Evolutionary conservation across 2,329 filamentous ascomycete species (phyloP).

Genomic region (Lomentospora prolificans): DNA sequence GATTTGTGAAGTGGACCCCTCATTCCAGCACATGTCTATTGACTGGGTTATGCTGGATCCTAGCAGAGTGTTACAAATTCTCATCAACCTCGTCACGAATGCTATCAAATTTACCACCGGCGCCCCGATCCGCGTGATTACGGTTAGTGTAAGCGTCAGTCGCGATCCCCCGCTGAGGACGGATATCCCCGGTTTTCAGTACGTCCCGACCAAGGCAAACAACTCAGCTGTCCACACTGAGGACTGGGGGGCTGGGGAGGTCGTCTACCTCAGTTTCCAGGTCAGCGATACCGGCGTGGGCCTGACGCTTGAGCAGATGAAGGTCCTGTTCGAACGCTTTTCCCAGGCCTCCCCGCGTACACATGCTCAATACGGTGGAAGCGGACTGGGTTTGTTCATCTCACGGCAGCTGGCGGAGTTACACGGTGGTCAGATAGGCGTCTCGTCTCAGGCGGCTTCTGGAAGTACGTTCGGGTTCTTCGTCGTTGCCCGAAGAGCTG

Average conservation of each 20-base stretch:
- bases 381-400: slow-evolving; percentile 64
- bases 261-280: slow-evolving; percentile 62
- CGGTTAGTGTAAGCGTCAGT: slow-evolving; percentile 50
- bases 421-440: slow-evolving; percentile 69
- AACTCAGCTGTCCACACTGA: slow-evolving; percentile 28
- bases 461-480: slow-evolving; percentile 73
- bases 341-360: slow-evolving; percentile 59
- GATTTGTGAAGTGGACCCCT: slow-evolving; percentile 57
- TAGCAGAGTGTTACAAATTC: slow-evolving; percentile 60
- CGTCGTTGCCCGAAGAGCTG: slow-evolving; percentile 54
- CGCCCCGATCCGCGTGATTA: slow-evolving; percentile 48
- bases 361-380: slow-evolving; percentile 63
- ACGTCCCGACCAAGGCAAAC: slow-evolving; percentile 5
- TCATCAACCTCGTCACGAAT: slow-evolving; percentile 67
- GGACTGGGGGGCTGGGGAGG: slow-evolving; percentile 66
- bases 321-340: slow-evolving; percentile 57
- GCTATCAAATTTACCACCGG: slow-evolving; percentile 57
- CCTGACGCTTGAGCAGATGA: slow-evolving; percentile 53
- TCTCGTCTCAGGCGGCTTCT: slow-evolving; percentile 54
- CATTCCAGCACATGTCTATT: slow-evolving; percentile 53
- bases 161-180: slow-evolving; percentile 40
- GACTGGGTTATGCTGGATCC: slow-evolving; percentile 70
- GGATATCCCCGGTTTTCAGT: slow-evolving; percentile 16
- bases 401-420: slow-evolving; percentile 65
- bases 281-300: slow-evolving; percentile 65